Conservation (phyloP, 352 stramenopile species). For the Pythium pectinolyticum region DNA sequence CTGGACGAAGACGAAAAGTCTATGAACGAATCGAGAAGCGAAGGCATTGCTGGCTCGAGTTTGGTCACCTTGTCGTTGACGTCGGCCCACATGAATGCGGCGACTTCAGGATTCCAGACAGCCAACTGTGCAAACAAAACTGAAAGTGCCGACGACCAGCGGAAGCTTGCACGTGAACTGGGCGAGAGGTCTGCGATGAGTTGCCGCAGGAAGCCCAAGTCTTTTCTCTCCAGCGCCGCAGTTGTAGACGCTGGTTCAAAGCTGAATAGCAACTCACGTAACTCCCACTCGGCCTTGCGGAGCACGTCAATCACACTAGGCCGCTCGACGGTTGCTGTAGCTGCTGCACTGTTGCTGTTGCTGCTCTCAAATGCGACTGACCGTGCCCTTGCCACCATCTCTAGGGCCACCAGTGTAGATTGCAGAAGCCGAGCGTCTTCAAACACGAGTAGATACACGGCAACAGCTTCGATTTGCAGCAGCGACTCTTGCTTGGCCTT, state of each 20-base stretch:
- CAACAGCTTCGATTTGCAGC: constrained; percentile 59
- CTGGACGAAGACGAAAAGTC: background rate
- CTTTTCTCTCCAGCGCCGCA: constrained; percentile 11
- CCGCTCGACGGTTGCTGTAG: constrained; percentile 17
- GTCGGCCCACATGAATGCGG: constrained; percentile 64
- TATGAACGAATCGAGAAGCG: constrained; percentile 14
- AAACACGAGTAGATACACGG: constrained; percentile 58
- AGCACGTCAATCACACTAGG: constrained; percentile 27
- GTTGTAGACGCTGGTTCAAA: constrained; percentile 15
- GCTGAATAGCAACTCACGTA: constrained; percentile 21
- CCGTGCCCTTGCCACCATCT: constrained; percentile 28
- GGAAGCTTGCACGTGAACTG: constrained; percentile 39
- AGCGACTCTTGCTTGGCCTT: constrained; percentile 47
- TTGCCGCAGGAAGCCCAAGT: constrained; percentile 17
- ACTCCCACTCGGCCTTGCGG: constrained; percentile 24
- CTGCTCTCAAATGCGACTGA: background rate
- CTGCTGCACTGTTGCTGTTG: background rate
- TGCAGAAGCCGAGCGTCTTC: constrained; percentile 36
- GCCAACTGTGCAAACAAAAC: constrained; percentile 44
- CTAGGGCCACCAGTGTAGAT: constrained; percentile 34
- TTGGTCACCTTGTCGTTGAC: constrained; percentile 62
- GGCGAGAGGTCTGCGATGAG: constrained; percentile 16
- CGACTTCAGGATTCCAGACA: constrained; percentile 49
- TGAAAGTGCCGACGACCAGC: constrained; percentile 53
- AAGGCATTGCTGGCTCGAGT: constrained; percentile 56